phyloP scores from a whole-genome alignment of 164 flowering plant species.

The Kalanchoe fedtschenkoi region DNA sequence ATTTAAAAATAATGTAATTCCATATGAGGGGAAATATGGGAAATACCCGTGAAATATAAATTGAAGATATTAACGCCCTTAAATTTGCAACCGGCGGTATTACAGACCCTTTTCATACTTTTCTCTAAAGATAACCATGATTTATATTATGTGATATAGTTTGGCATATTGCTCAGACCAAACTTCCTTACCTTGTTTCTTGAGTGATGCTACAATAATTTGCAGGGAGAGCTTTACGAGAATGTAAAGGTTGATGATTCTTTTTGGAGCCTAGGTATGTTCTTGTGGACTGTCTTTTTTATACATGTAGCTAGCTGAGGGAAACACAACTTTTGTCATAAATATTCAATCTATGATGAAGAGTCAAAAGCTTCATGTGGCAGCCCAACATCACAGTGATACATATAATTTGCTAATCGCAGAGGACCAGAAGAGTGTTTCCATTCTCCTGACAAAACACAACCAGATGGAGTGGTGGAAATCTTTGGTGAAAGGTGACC shows the following conservation, averaged over 20 bases:
- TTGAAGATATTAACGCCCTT: no score
- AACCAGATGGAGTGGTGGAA: constrained; percentile 98
- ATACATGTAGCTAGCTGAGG: not conserved
- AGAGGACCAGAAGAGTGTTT: constrained; percentile 72
- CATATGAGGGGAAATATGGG: no score
- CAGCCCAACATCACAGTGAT: not conserved
- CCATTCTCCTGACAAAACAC: constrained; percentile 75
- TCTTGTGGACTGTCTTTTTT: not conserved
- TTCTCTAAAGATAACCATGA: no score
- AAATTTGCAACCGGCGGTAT: no score
- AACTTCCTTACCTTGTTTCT: not conserved
- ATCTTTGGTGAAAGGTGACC: constrained; percentile 72
- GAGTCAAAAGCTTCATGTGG: no score
- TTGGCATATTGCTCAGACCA: not conserved
- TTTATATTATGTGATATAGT: no score
- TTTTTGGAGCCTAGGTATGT: constrained; percentile 90
- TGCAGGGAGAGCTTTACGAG: constrained; percentile 68
- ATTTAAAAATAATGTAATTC: no score
- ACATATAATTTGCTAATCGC: constrained; percentile 14
- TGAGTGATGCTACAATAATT: not conserved
- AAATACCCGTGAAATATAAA: no score
- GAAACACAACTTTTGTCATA: not conserved
- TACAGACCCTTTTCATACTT: no score
- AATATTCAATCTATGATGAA: not conserved
- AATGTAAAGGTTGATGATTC: constrained; percentile 79